A percentile compares a stretch with the other conserved stretches of the same genome.
Conservation (phyloP, 2,329 filamentous ascomycete species). For the Fusarium abutilonis region DNA sequence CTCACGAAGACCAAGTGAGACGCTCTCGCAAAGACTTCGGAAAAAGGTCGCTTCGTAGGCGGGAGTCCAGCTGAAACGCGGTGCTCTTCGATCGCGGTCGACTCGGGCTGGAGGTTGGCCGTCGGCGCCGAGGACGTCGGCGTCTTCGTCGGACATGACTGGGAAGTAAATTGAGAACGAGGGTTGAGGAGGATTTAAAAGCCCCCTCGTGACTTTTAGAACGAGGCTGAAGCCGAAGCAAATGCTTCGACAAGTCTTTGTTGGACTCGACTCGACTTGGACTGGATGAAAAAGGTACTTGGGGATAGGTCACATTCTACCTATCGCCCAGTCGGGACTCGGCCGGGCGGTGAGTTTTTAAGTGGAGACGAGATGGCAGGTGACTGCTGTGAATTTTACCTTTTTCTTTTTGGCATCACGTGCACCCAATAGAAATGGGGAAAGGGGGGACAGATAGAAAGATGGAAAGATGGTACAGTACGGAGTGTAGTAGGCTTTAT, state of each 20-base stretch:
- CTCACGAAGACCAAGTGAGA: slow-evolving; percentile 64
- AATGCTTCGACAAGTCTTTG: slow-evolving; percentile 30
- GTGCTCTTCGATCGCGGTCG: slow-evolving; percentile 56
- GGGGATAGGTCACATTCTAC: slow-evolving; percentile 3
- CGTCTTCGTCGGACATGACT: slow-evolving; percentile 54
- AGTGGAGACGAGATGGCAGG: slow-evolving; percentile 41
- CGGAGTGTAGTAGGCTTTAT: too few species aligned
- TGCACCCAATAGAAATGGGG: slow-evolving; percentile 49
- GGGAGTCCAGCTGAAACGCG: slow-evolving; percentile 69
- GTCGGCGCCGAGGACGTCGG: slow-evolving; percentile 51
- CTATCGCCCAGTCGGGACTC: slow-evolving; percentile 38
- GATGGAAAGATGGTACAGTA: too few species aligned
- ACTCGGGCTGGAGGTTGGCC: slow-evolving; percentile 48
- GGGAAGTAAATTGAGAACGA: neutral
- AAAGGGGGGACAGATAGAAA: too few species aligned
- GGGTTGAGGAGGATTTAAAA: neutral
- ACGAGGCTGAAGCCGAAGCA: slow-evolving; percentile 34
- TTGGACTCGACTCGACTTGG: slow-evolving; percentile 10
- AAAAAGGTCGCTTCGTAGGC: slow-evolving; percentile 70
- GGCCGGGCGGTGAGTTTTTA: slow-evolving; percentile 42
- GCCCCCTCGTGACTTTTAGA: slow-evolving; percentile 19
- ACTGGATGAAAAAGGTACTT: slow-evolving; percentile 11
- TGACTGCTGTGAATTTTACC: slow-evolving; percentile 41
- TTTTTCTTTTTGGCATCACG: slow-evolving; percentile 33
- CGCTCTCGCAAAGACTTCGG: slow-evolving; percentile 67